Evolutionary conservation across 192 early-diverging fungal genomes (phyloP), one percentile per base, ranked within the genome.

Genomic region (Linnemannia zychae): DNA sequence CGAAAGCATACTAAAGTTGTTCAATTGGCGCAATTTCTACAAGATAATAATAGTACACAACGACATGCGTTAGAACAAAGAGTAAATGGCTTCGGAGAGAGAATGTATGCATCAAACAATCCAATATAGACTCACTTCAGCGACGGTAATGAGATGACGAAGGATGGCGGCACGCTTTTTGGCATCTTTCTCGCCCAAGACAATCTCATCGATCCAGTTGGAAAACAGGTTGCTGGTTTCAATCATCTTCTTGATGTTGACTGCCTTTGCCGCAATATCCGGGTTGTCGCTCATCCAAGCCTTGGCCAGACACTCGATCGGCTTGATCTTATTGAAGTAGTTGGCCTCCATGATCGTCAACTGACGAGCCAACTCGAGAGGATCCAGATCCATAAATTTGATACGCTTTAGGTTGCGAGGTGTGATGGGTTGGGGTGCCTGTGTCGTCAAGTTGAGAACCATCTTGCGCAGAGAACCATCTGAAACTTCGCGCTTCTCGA

Each of bases 1-100:
- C 89, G 96, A 96, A 47, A 98, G 91, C 15, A 96, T 95, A 85
- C 97, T 97, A 80, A 96, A 99, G 91, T 99, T 99, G 88, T 99
- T 98, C 18, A 99, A 86, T 36, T 85, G 77, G 34, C 94, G 94
- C 90, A 97, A 96, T 85, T 91, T 82, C 89, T 95, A 86, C 28
- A 52, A 46, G n/a, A 44, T 65, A 20, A 31, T 11, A 31, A n/a
- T 44, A 18, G 13, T 6, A 50, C 44, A 68, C 34, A 50, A 0
- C 18, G 24, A 2, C 16, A 57, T 18, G 16, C 18, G 48, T 20
- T 6, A 36, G 12, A 47, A 12, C 15, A 17, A 22, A 28, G 24
- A 31, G 57, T 28, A 31, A 49, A 0, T 33, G 28, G 4, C 57
- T 31, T 31, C 28, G 31, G 17, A 4, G 38, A 7, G 34, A 7